These are phyloP conservation scores for Pachyrhizus erosus DNA, from an alignment of 306 rosid genomes.

Conservation along the genomic window DNA sequence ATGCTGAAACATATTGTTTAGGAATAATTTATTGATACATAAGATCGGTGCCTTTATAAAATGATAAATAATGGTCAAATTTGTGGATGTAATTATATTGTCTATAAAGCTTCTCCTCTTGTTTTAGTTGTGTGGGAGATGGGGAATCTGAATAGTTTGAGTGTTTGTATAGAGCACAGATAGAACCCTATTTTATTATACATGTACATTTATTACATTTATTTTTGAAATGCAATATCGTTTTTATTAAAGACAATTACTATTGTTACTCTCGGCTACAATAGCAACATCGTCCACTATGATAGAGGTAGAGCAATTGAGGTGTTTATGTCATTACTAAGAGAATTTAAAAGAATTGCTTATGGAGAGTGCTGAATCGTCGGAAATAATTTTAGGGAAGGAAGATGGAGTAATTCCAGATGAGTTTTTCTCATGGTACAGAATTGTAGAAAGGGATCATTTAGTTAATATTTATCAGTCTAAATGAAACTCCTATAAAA, in stretches of 20 bases:
- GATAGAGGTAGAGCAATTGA: background rate
- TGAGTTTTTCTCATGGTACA: no score
- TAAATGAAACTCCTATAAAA: background rate
- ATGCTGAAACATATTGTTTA: background rate
- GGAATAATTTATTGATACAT: slow-evolving; percentile 14
- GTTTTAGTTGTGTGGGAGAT: background rate
- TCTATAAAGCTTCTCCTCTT: slow-evolving; percentile 14
- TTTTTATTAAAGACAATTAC: background rate
- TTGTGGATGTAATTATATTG: background rate
- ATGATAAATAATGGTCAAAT: slow-evolving; percentile 11
- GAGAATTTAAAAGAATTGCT: background rate
- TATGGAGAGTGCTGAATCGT: background rate
- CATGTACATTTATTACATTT: background rate
- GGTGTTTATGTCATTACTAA: background rate
- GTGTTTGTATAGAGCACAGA: background rate
- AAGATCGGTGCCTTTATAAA: slow-evolving; percentile 15
- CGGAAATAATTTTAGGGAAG: background rate
- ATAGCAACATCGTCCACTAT: background rate
- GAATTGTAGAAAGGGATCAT: background rate
- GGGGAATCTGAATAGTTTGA: background rate
- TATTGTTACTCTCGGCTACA: background rate
- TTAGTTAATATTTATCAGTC: background rate
- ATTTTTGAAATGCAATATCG: background rate
- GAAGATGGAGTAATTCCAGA: background rate
- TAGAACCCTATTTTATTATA: background rate